Evolutionary conservation across 106 monocot species (phyloP), one percentile per base, ranked within the genome.

Genomic region (Dioscorea alata): DNA sequence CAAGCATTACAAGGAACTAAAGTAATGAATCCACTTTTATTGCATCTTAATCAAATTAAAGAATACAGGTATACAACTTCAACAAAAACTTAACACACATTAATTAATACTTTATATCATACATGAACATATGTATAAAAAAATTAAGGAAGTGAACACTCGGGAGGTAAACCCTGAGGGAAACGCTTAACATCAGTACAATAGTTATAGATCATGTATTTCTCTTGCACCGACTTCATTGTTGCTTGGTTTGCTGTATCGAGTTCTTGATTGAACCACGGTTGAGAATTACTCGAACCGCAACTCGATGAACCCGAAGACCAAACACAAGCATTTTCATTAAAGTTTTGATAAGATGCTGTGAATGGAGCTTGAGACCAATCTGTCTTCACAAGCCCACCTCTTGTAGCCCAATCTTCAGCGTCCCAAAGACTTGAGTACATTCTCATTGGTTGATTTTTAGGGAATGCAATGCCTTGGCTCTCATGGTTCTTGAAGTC

Each of bases 121-220:
- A 54, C 13, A 54, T 54, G 3, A 0, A 16, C 18, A 14, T 18
- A 54, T 5, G 18, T 19, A 54, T 18, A 19, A 54, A 8, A 4
- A 8, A 42, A 42, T 50, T 48, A 74, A n/a, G 49, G 33, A 16
- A 74, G 7, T 31, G 67, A 67, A 59, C 74, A 74, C 49, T 74
- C 74, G 32, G 74, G 23, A 18, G 74, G 74, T 23, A 74, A 31
- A 21, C 74, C 74, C 48, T 66, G 74, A 34, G 74, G 74, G 66
- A 74, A 74, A 12, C 74, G 52, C 59, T 59, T 59, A 5, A 24
- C 4, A 50, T 74, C 74, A 28, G 65, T 67, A 59, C 74, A 74
- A 66, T 74, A 74, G 74, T 74, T 74, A 34, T 74, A 74, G 48
- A 74, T 66, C 74, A 74, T 74, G 49, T 74, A 74, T 31, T 74